Percentiles rank a stretch among this genome's conserved stretches.
Conservation (phyloP, 2,329 filamentous ascomycete species). For the Aspergillus sp. region DNA sequence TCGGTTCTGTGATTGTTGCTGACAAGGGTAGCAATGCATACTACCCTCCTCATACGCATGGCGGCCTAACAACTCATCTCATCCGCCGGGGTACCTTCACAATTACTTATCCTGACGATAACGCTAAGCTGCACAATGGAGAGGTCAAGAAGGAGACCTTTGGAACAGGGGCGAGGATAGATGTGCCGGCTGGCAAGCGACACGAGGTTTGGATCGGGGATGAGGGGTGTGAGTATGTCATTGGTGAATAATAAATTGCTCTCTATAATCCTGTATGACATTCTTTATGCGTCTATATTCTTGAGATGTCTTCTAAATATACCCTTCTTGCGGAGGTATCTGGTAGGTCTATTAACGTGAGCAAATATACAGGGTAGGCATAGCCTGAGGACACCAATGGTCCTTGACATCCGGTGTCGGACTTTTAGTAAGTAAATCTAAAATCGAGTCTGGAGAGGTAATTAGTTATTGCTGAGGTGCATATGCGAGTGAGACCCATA, state of each 20-base stretch:
- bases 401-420: neutral
- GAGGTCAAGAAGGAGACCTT: constrained; percentile 53
- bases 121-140: constrained; percentile 23
- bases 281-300: neutral
- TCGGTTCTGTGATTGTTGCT: neutral
- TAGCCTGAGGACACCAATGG: neutral
- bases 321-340: neutral
- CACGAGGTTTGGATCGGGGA: constrained; percentile 64
- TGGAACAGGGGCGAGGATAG: constrained; percentile 54
- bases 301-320: neutral
- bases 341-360: neutral
- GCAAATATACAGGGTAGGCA: neutral
- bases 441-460: constrained; percentile 34
- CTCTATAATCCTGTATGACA: neutral
- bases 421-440: constrained; percentile 34
- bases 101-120: constrained; percentile 58
- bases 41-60: constrained; percentile 60
- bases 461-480: neutral
- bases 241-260: constrained; percentile 50
- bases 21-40: constrained; percentile 51
- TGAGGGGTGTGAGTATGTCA: constrained; percentile 61
- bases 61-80: constrained; percentile 58
- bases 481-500: constrained; percentile 11
- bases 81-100: constrained; percentile 59
- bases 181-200: constrained; percentile 56